These are phyloP conservation scores for Cornus suecica DNA, from an alignment of 148 eudicot species.

Conservation along the genomic window DNA sequence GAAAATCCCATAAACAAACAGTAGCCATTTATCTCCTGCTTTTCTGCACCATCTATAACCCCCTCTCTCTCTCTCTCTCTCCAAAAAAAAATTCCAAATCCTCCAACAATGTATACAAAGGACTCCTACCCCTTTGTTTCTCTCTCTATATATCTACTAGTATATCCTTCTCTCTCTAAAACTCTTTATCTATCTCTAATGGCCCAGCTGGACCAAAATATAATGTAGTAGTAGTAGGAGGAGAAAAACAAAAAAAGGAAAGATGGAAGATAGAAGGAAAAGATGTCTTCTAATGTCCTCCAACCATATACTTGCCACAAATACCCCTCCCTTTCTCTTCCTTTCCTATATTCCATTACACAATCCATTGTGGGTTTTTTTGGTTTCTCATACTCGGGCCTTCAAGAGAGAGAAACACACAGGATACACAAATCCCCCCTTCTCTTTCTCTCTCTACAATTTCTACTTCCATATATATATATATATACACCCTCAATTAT, in stretches of 20 bases:
- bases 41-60: background rate
- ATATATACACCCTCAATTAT: background rate
- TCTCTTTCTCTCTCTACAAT: background rate
- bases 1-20: background rate
- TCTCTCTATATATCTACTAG: background rate
- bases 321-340: conserved; percentile 1
- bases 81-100: background rate
- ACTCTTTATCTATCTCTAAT: conserved; percentile 3
- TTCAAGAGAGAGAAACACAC: background rate
- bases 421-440: background rate
- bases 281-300: conserved; percentile 20
- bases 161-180: background rate
- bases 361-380: conserved; percentile 6
- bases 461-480: background rate
- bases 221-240: background rate
- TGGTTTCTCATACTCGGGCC: conserved; percentile 5
- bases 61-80: background rate
- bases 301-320: conserved; percentile 16
- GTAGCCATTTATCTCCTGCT: conserved; percentile 3
- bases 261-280: conserved; percentile 12
- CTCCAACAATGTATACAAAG: background rate
- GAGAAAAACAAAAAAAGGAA: conserved; percentile 6
- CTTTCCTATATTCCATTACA: background rate
- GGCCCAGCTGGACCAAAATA: conserved; percentile 14
- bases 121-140: background rate